phyloP scores from a whole-genome alignment of 2,329 filamentous ascomycete species.

The Ambrosiella xylebori region DNA sequence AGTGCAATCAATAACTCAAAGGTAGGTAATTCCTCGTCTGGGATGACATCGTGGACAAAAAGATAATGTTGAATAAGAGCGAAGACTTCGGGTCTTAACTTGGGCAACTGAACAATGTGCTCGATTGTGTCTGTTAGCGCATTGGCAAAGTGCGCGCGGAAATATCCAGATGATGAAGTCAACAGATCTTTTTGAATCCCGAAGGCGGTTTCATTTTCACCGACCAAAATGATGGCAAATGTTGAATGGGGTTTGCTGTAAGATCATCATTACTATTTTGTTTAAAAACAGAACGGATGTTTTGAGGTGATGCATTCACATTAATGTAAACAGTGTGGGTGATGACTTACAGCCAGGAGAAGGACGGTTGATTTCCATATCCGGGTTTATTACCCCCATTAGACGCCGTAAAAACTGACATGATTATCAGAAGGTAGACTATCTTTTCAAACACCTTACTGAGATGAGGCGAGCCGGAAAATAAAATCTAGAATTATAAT shows the following conservation, averaged over 20 bases:
- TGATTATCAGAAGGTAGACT: not conserved
- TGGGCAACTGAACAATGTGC: constrained; percentile 31
- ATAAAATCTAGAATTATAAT: too few species aligned
- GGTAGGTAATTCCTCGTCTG: constrained; percentile 26
- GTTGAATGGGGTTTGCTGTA: constrained; percentile 32
- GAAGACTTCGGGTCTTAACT: constrained; percentile 33
- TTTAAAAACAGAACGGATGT: too few species aligned
- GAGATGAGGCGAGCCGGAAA: too few species aligned
- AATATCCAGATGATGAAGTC: constrained; percentile 33
- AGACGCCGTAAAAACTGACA: constrained; percentile 7
- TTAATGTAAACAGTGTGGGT: not conserved
- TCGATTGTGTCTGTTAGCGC: constrained; percentile 26
- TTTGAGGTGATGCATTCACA: not conserved
- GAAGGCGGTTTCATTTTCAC: constrained; percentile 34
- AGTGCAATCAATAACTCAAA: constrained; percentile 38
- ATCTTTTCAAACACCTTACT: not conserved
- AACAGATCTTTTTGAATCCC: constrained; percentile 43
- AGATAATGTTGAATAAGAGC: constrained; percentile 38
- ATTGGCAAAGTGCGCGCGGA: constrained; percentile 27
- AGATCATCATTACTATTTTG: too few species aligned
- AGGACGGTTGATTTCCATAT: constrained; percentile 3
- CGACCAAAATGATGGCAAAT: constrained; percentile 38
- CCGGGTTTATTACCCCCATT: not conserved
- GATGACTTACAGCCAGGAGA: constrained; percentile 15
- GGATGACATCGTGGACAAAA: constrained; percentile 32